Evolutionary conservation across 805 yeast genomes (phyloP), one percentile per base, ranked within the genome.

Genomic region (Myxozyma neotropica): DNA sequence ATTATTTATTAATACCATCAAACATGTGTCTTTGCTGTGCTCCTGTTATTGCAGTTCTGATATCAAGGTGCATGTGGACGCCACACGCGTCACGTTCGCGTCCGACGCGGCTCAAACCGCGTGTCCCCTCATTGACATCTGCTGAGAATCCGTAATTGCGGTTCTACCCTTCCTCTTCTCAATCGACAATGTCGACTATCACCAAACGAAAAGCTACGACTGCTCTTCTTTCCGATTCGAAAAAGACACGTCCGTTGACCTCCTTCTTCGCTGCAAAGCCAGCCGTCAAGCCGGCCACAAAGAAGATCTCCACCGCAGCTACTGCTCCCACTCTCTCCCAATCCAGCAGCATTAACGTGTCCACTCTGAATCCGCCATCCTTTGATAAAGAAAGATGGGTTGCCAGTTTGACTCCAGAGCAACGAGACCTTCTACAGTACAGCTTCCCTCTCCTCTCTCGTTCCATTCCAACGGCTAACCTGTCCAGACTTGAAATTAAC

Each of bases 301-400:
- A n/a, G n/a, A 23, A 4, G 3, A 23, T n/a, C 12, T n/a, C 31
- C 4, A 27, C 52, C 15, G 23, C 29, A 5, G 31, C 10, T 19
- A 27, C 39, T 29, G 8, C 51, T 35, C 36, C 15, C 3, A 24
- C 44, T 23, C 33, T 19, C 13, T 13, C 55, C 15, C 26, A 38
- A 17, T 7, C 43, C 27, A 15, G 23, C 39, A 33, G 2, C 27
- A 13, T 24, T n/a, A 13, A 36, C 49, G 8, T 21, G 23, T 7
- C 17, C 51, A 17, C 7, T 33, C 8, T 2, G 10, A 29, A 10
- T 10, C 33, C 21, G 4, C 4, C 43, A 1, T 2, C 29, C 7
- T 85, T 84, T 68, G 73, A 83, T 64, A 86, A 82, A 67, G 65
- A 70, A 2, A 56, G 72, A 58, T 87, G 90, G 88, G 61, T 84